A percentile compares a stretch with the other conserved stretches of the same genome.
Conservation (phyloP, 2,329 filamentous ascomycete species). For the Colletotrichum sp. region DNA sequence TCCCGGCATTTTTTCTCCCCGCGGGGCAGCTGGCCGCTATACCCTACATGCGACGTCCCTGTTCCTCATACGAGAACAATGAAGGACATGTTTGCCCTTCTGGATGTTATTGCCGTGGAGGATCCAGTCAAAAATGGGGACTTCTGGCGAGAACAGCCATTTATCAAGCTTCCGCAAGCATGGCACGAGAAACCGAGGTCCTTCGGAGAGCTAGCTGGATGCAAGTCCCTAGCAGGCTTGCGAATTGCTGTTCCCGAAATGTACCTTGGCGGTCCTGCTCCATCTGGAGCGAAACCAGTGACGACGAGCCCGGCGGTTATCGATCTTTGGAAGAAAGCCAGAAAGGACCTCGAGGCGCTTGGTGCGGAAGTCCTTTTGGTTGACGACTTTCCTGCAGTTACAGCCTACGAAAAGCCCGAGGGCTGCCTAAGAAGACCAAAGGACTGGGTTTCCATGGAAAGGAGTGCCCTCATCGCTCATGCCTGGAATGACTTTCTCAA, state of each 20-base stretch:
- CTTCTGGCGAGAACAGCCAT: background rate
- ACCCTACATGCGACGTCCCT: conserved; percentile 39
- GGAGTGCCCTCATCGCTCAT: background rate
- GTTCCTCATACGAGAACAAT: conserved; percentile 54
- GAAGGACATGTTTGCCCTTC: conserved; percentile 31
- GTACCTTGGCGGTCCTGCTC: background rate
- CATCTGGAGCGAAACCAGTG: background rate
- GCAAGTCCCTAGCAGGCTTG: background rate
- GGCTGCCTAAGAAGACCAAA: background rate
- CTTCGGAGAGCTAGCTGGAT: background rate
- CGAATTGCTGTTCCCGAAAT: background rate
- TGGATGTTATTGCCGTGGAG: background rate
- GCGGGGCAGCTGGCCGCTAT: background rate
- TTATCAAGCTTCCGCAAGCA: background rate
- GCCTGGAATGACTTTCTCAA: background rate
- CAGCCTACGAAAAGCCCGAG: background rate
- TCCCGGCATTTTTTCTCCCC: conserved; percentile 48
- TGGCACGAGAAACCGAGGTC: background rate
- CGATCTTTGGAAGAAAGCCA: background rate
- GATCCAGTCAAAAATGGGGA: background rate
- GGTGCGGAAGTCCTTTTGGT: background rate
- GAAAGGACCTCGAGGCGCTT: background rate
- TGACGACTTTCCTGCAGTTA: background rate
- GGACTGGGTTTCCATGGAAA: background rate
- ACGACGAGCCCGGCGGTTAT: background rate